These are phyloP conservation scores for Aureobasidium sp. DNA, from an alignment of 2,329 filamentous ascomycete genomes.

Conservation along the genomic window DNA sequence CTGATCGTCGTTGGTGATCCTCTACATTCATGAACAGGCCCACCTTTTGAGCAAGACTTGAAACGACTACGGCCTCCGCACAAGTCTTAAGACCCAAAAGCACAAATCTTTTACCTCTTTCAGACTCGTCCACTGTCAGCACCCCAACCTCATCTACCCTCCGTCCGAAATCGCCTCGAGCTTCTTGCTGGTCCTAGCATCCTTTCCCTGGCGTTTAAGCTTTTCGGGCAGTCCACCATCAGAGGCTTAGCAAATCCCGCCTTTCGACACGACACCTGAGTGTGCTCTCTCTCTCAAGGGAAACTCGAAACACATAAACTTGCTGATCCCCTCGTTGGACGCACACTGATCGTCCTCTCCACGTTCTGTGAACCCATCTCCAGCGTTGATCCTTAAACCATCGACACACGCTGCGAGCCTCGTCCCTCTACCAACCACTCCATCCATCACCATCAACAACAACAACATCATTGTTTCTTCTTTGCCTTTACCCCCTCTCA, in stretches of 20 bases:
- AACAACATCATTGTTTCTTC: not conserved
- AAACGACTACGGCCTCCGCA: conserved; percentile 10
- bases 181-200: conserved; percentile 1
- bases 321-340: conserved; percentile 42
- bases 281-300: not conserved
- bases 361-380: conserved; percentile 31
- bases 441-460: not conserved
- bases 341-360: conserved; percentile 38
- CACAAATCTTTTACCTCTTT: conserved; percentile 8
- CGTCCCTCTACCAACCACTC: not conserved
- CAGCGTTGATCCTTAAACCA: conserved; percentile 20
- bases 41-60: conserved; percentile 10
- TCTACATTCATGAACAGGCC: conserved; percentile 9
- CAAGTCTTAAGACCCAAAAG: not conserved
- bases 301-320: conserved; percentile 27
- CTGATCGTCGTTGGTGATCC: conserved; percentile 11
- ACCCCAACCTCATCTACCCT: conserved; percentile 6
- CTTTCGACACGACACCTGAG: conserved; percentile 3
- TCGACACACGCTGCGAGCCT: conserved; percentile 5
- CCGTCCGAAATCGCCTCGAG: conserved; percentile 10
- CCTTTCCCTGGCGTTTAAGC: not conserved
- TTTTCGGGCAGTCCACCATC: not conserved
- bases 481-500: not conserved
- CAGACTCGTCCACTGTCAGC: conserved; percentile 1
- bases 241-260: conserved; percentile 7